These are phyloP conservation scores for Sporobolomyces roseus DNA, from an alignment of 768 basidiomycete species.

Conservation along the genomic window DNA sequence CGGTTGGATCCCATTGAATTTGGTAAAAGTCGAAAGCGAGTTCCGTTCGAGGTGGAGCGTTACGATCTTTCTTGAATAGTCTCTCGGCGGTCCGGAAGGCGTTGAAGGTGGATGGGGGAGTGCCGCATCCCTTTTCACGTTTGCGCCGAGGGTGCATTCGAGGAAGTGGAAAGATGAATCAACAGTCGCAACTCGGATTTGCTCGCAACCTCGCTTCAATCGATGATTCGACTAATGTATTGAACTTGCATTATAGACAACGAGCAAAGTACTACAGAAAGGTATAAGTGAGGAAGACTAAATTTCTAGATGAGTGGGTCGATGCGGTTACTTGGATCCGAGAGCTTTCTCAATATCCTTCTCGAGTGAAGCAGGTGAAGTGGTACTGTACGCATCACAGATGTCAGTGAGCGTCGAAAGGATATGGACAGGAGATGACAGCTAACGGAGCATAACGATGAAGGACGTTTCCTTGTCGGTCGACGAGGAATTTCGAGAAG, in stretches of 20 bases:
- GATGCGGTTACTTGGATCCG: no score
- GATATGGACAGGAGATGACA: background rate
- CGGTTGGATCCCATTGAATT: conserved; percentile 5
- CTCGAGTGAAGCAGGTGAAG: conserved; percentile 60
- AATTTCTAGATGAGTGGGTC: no score
- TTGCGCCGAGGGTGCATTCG: conserved; percentile 5
- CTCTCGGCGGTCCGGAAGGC: conserved; percentile 36
- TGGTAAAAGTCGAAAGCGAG: conserved; percentile 21
- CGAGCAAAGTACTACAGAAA: background rate
- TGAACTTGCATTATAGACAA: no score
- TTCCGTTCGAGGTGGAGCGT: background rate
- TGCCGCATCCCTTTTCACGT: background rate
- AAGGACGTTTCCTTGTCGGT: conserved; percentile 59
- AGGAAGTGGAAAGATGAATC: background rate
- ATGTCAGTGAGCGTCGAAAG: background rate
- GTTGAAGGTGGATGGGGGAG: background rate
- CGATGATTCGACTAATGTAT: no score
- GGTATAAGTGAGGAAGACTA: background rate
- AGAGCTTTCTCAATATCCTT: conserved; percentile 58
- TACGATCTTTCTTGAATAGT: conserved; percentile 17
- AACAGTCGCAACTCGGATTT: background rate
- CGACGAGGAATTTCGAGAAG: conserved; percentile 67
- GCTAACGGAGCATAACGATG: conserved; percentile 63
- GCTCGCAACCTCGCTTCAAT: background rate
- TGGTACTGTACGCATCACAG: conserved; percentile 50